These are phyloP conservation scores for Lepidium aucheri DNA, from an alignment of 345 rosid genomes.

Conservation along the genomic window DNA sequence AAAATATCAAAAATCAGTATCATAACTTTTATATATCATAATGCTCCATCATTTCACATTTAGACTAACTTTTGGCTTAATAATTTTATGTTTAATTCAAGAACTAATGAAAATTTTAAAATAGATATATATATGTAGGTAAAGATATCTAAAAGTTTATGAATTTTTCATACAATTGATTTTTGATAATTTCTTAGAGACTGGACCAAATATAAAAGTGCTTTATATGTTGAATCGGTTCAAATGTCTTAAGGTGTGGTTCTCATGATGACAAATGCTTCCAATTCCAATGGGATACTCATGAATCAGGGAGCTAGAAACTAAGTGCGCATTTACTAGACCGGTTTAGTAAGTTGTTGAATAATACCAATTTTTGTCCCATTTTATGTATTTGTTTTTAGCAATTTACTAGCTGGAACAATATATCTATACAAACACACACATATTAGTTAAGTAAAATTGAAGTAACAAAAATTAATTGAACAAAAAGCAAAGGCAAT, in stretches of 20 bases:
- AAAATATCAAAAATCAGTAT: no score
- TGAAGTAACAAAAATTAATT: background rate
- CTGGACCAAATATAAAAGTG: background rate
- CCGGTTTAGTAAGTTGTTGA: constrained; percentile 20
- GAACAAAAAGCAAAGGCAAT: constrained; percentile 1
- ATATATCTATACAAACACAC: background rate
- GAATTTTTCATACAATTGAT: background rate
- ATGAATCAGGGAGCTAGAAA: constrained; percentile 18
- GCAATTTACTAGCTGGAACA: background rate
- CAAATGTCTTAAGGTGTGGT: constrained; percentile 5
- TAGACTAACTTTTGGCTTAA: no score
- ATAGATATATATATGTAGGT: background rate
- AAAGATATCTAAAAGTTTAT: background rate
- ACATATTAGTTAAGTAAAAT: constrained; percentile 2
- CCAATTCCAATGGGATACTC: constrained; percentile 17
- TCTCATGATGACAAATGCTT: constrained; percentile 10
- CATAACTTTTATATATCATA: no score
- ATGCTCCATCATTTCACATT: no score
- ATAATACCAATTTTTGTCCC: background rate
- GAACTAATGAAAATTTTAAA: no score
- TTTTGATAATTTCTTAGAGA: background rate
- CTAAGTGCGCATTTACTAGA: constrained; percentile 17
- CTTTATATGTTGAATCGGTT: background rate
- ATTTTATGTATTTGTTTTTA: background rate
- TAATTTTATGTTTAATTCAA: background rate